Conservation (phyloP, 371 early-diverging fungal species). For the Apophysomyces ossiformis region DNA sequence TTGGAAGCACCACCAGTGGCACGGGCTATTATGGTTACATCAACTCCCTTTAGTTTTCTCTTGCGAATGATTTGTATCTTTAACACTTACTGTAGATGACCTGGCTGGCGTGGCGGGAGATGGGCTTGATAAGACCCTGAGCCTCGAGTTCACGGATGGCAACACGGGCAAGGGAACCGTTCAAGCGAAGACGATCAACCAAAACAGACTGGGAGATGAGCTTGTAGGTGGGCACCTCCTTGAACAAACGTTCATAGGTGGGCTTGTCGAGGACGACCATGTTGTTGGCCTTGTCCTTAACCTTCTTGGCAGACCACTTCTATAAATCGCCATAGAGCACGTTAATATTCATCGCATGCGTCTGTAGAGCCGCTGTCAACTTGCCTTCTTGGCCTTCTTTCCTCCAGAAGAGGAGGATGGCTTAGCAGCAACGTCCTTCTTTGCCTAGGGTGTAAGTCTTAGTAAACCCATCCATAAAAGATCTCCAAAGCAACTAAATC, state of each 20-base stretch:
- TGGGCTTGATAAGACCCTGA: constrained; percentile 90
- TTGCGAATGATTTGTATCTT: not conserved
- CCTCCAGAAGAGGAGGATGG: constrained; percentile 79
- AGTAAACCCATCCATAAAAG: not conserved
- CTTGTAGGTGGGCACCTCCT: constrained; percentile 99
- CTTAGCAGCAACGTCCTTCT: constrained; percentile 69
- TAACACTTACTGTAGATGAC: constrained; percentile 83
- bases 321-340: constrained; percentile 4
- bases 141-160: constrained; percentile 93
- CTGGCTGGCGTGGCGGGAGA: constrained; percentile 91
- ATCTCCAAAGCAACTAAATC: not conserved
- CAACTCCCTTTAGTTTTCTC: not conserved
- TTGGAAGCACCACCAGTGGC: constrained; percentile 43
- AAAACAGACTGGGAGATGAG: constrained; percentile 96
- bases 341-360: constrained; percentile 16
- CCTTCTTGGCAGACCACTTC: constrained; percentile 98
- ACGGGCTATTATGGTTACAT: constrained; percentile 33
- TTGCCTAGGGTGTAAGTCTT: constrained; percentile 47
- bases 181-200: constrained; percentile 97
- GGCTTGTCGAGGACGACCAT: constrained; percentile 91
- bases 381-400: constrained; percentile 84
- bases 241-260: constrained; percentile 93
- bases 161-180: constrained; percentile 95
- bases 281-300: constrained; percentile 98
- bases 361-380: constrained; percentile 18